Evolutionary conservation across 2,329 filamentous ascomycete genomes (phyloP), one percentile per base, ranked within the genome.

Genomic region (Elsinoe fawcettii): DNA sequence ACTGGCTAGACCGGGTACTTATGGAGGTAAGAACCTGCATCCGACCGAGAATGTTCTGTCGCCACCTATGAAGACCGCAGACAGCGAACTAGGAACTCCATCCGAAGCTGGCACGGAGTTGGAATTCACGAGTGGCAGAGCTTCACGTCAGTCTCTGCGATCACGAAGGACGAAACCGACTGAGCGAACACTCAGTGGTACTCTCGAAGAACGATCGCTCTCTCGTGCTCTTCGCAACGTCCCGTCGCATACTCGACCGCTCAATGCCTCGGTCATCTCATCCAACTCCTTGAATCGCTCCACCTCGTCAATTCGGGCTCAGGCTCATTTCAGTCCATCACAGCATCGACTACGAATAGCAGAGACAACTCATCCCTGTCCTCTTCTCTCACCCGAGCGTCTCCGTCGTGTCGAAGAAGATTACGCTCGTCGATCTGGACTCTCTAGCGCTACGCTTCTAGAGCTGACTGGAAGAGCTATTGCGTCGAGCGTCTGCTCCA

Each of bases 381-480:
- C 81, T 30, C 78, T 78, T 5, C 75, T 85, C 51, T 80, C 78
- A 44, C 82, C 58, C 6, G 60, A 59, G 7, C 92, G 5, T 76
- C 93, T 37, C 90, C 95, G 67, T 93, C 96, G 82, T 81, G 95
- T 97, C 1, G 93, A 97, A 72, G 91, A 93, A 66, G 88, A 95
- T 57, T 90, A 91, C 0, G 86, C 90, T 59, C 86, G 88, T 41
- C 90, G 96, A 63, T 82, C 95, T 58, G 90, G 90, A 4, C 77
- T 97, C 47, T 88, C 86, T 0, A 90, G 95, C 68, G 89, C 93
- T 55, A 85, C 96, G 70, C 89, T 97, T 76, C 85, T 89, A 0
- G 93, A 97, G 67, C 96, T 92, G 67, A 88, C 91, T 1, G 92
- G 88, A 16, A 83, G 92, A 23, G 88, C 90, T 43, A 88, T 97